Conservation (phyloP, 2,329 filamentous ascomycete genomes). For the Setomelanomma holmii region DNA sequence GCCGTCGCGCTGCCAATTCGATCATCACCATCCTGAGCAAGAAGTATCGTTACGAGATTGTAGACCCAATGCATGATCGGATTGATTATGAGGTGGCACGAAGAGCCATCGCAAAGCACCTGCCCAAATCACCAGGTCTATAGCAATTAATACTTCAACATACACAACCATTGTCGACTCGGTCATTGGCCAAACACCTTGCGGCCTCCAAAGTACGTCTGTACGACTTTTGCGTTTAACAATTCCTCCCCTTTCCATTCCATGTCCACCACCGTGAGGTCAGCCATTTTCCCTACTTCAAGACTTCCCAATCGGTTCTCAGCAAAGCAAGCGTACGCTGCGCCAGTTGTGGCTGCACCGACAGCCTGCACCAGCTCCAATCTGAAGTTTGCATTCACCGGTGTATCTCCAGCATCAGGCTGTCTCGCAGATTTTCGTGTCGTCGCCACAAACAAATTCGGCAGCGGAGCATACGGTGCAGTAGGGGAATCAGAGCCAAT, state of each 20-base stretch:
- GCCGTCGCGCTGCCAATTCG: background rate
- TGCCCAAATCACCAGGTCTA: no score
- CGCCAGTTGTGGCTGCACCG: conserved; percentile 61
- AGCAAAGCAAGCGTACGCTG: conserved; percentile 66
- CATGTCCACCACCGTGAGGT: conserved; percentile 65
- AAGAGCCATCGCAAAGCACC: no score
- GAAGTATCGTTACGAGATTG: background rate
- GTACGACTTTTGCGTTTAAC: conserved; percentile 54
- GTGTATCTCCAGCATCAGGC: conserved; percentile 46
- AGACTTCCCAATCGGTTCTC: conserved; percentile 63
- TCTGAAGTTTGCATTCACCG: conserved; percentile 62
- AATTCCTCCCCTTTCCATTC: conserved; percentile 57
- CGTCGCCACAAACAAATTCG: conserved; percentile 66
- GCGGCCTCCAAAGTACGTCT: conserved; percentile 63
- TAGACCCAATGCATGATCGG: background rate
- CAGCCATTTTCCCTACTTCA: conserved; percentile 61
- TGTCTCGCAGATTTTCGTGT: conserved; percentile 64
- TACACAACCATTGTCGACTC: no score
- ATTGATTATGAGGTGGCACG: no score
- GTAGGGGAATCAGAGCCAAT: conserved; percentile 68
- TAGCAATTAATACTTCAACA: no score
- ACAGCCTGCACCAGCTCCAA: conserved; percentile 63
- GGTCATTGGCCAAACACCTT: conserved; percentile 37
- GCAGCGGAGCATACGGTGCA: conserved; percentile 62
- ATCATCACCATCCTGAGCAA: background rate